Evolutionary conservation across 179 eudicot genomes (phyloP).

Genomic region (Drosera spatulata): DNA sequence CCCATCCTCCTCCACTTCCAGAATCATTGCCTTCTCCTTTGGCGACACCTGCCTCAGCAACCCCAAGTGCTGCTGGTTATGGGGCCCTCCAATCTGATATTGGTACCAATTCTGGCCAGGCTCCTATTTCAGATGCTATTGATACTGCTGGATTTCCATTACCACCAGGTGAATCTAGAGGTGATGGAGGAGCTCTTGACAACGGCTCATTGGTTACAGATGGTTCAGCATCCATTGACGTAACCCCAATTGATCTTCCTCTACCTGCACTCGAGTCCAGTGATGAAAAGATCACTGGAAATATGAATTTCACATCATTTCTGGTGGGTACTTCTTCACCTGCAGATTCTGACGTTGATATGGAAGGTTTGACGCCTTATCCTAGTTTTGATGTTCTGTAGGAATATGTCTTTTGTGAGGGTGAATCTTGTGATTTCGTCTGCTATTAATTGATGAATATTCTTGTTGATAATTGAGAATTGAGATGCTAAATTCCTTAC

Average conservation of each 20-base stretch:
- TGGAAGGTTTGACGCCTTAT: slow-evolving; percentile 63
- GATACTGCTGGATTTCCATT: slow-evolving; percentile 11
- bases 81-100: slow-evolving; percentile 12
- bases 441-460: background rate
- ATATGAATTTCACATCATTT: slow-evolving; percentile 12
- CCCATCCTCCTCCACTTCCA: slow-evolving; percentile 45
- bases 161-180: background rate
- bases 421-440: background rate
- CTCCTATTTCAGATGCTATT: slow-evolving; percentile 14
- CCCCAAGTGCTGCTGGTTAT: slow-evolving; percentile 8
- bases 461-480: too few species aligned
- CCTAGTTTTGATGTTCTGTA: background rate
- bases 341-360: slow-evolving; percentile 85
- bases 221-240: slow-evolving; percentile 8
- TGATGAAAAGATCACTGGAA: slow-evolving; percentile 24
- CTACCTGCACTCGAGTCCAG: slow-evolving; percentile 45
- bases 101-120: slow-evolving; percentile 12
- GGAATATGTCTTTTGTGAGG: background rate
- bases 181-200: slow-evolving; percentile 4
- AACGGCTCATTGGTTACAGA: slow-evolving; percentile 5
- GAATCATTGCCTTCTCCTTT: slow-evolving; percentile 11
- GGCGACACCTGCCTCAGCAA: slow-evolving; percentile 12
- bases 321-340: slow-evolving; percentile 32
- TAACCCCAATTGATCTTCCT: slow-evolving; percentile 21
- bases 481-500: too few species aligned